These are phyloP conservation scores for Cynara cardunculus DNA, from an alignment of 129 eudicot genomes.

Conservation along the genomic window DNA sequence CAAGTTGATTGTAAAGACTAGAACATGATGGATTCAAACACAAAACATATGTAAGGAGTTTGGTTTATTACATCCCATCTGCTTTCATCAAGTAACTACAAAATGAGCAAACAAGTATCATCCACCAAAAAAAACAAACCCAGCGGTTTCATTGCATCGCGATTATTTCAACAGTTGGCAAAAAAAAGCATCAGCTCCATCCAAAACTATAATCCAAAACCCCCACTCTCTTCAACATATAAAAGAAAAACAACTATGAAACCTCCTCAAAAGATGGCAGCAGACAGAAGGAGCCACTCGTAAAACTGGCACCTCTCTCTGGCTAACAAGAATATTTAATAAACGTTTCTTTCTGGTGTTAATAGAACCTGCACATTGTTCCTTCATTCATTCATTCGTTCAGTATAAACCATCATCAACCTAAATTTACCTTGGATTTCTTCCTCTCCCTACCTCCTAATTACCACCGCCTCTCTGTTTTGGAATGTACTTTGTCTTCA, in stretches of 20 bases:
- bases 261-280: conserved; percentile 5
- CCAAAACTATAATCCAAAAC: conserved; percentile 17
- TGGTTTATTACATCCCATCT: background rate
- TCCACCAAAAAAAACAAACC: conserved; percentile 4
- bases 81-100: background rate
- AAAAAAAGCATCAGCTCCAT: background rate
- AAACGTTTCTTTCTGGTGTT: background rate
- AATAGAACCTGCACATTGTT: background rate
- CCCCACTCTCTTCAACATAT: background rate
- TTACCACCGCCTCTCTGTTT: conserved; percentile 27
- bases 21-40: background rate
- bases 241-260: background rate
- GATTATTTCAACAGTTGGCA: background rate
- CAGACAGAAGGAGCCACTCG: conserved; percentile 14
- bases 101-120: background rate
- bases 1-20: background rate
- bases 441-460: conserved; percentile 21
- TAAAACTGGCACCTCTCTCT: conserved; percentile 22
- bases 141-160: conserved; percentile 6
- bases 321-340: background rate
- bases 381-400: background rate
- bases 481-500: conserved; percentile 38
- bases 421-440: background rate
- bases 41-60: background rate
- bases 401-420: background rate